These are phyloP conservation scores for Yamadazyma kitorensis DNA, from an alignment of 805 yeast species.

Conservation along the genomic window DNA sequence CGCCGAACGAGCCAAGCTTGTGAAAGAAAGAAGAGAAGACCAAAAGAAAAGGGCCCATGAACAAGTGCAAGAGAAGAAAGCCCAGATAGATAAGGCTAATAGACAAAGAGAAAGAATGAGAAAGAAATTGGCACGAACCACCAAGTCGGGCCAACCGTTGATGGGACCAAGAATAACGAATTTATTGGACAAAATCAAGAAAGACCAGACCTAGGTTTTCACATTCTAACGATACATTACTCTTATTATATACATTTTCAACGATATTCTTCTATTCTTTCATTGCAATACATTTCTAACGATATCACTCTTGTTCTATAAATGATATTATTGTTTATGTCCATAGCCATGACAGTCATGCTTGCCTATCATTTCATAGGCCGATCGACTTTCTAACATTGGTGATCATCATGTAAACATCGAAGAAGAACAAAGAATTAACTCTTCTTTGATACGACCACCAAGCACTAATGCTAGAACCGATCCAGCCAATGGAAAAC, in stretches of 20 bases:
- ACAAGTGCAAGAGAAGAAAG: slow-evolving; percentile 35
- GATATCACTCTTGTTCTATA: no score
- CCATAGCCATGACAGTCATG: no score
- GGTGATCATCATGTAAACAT: slow-evolving; percentile 12
- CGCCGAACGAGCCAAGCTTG: slow-evolving; percentile 45
- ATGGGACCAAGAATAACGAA: slow-evolving; percentile 87
- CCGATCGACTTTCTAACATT: slow-evolving; percentile 3
- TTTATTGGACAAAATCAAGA: slow-evolving; percentile 71
- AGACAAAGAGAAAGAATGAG: slow-evolving; percentile 43
- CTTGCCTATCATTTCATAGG: no score
- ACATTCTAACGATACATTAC: no score
- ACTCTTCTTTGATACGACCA: slow-evolving; percentile 28
- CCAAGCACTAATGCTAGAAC: slow-evolving; percentile 25
- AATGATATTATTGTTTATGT: no score
- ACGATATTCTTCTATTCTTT: no score
- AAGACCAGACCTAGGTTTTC: slow-evolving; percentile 2
- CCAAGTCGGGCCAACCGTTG: slow-evolving; percentile 79
- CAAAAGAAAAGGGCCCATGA: slow-evolving; percentile 38
- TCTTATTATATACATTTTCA: no score
- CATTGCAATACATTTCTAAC: no score
- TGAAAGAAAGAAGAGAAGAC: slow-evolving; percentile 45
- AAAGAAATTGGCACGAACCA: slow-evolving; percentile 44
- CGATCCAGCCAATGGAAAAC: slow-evolving; percentile 20
- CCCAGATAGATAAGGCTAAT: slow-evolving; percentile 33
- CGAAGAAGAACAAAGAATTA: slow-evolving; percentile 32